Evolutionary conservation across 768 basidiomycete genomes (phyloP), one percentile per base, ranked within the genome.

Genomic region (Boletus eberwhitei): DNA sequence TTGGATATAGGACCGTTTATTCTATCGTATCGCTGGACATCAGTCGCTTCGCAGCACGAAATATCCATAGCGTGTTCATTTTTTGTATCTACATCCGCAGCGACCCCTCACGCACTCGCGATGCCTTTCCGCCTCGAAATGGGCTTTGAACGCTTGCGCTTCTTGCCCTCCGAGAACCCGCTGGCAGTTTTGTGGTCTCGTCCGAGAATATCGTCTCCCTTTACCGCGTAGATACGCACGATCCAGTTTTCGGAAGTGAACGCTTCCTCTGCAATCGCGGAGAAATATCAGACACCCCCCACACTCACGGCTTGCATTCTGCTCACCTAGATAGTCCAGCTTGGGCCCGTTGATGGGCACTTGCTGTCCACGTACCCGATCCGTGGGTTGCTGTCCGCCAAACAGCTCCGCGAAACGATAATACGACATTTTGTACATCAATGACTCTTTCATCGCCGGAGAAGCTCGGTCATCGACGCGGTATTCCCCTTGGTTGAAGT

Each of bases 161-260:
- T 93, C 80, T 93, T 96, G 17, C 96, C 96, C 44, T 82, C 78
- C 26, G 77, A 77, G 64, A 98, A 99, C 24, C 87, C 86, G 52
- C 88, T 90, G 4, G 92, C 96, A 50, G 76, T 85, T 78, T 92
- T 93, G 50, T 88, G 82, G 62, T 98, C 93, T 55, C 97, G 84
- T 29, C 94, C 95, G 2, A 99, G 79, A 16, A 83, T 71, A 70
- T 98, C 97, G 48, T 97, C 93, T 65, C 93, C 93, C 74, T 91
- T 94, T 41, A 98, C 97, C 65, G 91, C 79, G 67, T 91, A 99
- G 66, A 99, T 96, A 36, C 97, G 88, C 54, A 93, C 96, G 60
- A 99, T 96, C 97, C 97, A 99, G 73, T 99, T 99, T 77, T 99
- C 97, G 8, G 93, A 92, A 2, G 97, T 99, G 77, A 95, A 99